Conservation (phyloP, 768 basidiomycete genomes). For the Russula vinacea region DNA sequence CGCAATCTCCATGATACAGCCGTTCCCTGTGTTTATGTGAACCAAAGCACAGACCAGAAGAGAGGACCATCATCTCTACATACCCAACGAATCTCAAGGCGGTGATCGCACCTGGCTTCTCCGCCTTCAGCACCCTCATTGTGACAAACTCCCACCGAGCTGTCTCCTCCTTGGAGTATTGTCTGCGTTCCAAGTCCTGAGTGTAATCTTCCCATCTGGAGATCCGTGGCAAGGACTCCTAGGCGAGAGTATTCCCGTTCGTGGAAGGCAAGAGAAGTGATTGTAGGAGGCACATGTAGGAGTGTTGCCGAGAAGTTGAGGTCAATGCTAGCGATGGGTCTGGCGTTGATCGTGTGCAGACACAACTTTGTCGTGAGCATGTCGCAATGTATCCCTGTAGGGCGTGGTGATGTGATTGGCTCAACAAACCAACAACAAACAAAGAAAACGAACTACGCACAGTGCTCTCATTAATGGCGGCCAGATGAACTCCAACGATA, state of each 20-base stretch:
- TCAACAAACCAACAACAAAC: slow-evolving; percentile 17
- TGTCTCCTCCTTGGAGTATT: slow-evolving; percentile 61
- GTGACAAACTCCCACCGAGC: slow-evolving; percentile 75
- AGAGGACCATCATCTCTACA: slow-evolving; percentile 1
- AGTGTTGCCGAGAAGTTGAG: slow-evolving; percentile 49
- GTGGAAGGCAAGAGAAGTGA: slow-evolving; percentile 81
- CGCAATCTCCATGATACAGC: slow-evolving; percentile 62
- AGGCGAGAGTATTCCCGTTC: slow-evolving; percentile 81
- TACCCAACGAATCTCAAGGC: slow-evolving; percentile 84
- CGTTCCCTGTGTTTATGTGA: slow-evolving; percentile 44
- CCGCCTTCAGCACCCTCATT: slow-evolving; percentile 62
- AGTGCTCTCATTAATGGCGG: slow-evolving; percentile 82
- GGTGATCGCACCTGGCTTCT: slow-evolving; percentile 49
- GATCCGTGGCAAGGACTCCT: slow-evolving; percentile 81
- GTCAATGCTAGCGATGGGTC: slow-evolving; percentile 69
- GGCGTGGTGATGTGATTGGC: slow-evolving; percentile 6
- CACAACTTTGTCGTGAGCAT: slow-evolving; percentile 67
- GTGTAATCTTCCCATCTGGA: slow-evolving; percentile 67
- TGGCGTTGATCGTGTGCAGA: slow-evolving; percentile 84
- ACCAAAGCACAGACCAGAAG: neutral
- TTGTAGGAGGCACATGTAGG: slow-evolving; percentile 45
- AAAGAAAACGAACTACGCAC: slow-evolving; percentile 44
- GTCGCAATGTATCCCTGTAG: slow-evolving; percentile 82
- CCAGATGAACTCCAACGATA: slow-evolving; percentile 53
- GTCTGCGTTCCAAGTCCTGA: slow-evolving; percentile 85